These are phyloP conservation scores for Inosperma sp. DNA, from an alignment of 768 basidiomycete genomes.

Conservation along the genomic window DNA sequence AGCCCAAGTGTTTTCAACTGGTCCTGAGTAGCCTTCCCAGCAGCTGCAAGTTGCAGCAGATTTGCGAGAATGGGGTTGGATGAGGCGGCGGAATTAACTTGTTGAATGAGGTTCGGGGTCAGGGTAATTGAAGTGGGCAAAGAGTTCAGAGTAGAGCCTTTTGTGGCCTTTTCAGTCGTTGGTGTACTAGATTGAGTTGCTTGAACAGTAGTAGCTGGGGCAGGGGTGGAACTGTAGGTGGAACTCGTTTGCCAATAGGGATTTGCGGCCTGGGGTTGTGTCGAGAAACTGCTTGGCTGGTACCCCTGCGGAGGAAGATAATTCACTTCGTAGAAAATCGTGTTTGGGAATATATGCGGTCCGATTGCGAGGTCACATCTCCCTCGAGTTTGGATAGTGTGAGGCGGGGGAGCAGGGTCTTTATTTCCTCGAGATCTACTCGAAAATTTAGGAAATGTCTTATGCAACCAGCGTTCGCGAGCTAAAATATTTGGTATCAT, in stretches of 20 bases:
- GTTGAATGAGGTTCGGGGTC: conserved; percentile 53
- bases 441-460: conserved; percentile 69
- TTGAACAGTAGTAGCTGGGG: conserved; percentile 4
- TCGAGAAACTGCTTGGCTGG: conserved; percentile 26
- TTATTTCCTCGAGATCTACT: conserved; percentile 58
- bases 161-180: conserved; percentile 15
- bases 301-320: conserved; percentile 43
- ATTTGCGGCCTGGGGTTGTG: conserved; percentile 23
- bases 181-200: conserved; percentile 12
- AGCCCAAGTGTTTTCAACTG: conserved; percentile 65
- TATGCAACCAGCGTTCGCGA: conserved; percentile 64
- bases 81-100: conserved; percentile 62
- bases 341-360: conserved; percentile 67
- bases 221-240: neutral
- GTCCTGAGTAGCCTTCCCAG: conserved; percentile 55
- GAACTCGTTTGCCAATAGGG: conserved; percentile 20
- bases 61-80: conserved; percentile 65
- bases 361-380: conserved; percentile 70
- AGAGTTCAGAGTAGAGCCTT: conserved; percentile 38
- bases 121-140: conserved; percentile 44
- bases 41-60: conserved; percentile 59
- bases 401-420: conserved; percentile 55
- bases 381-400: conserved; percentile 61
- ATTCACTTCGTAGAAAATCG: conserved; percentile 67
- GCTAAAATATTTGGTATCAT: conserved; percentile 37